phyloP scores from a whole-genome alignment of 345 rosid genomes.

The Balakata baccata region DNA sequence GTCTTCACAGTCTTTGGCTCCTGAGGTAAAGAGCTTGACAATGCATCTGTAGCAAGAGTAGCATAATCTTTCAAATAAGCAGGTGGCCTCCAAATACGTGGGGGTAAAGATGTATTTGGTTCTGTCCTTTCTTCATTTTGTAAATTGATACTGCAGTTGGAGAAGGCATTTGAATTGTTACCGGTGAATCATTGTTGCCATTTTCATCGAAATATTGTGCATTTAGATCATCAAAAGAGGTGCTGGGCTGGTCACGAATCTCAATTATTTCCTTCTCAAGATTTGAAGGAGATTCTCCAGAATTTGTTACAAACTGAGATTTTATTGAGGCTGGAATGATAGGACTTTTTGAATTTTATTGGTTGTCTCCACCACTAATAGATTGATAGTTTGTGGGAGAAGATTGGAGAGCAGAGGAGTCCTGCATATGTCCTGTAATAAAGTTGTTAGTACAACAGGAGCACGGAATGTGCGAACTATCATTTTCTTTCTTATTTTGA shows the following conservation, averaged over 20 bases:
- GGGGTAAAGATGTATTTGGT: background rate
- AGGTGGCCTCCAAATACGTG: conserved; percentile 1
- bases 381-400: background rate
- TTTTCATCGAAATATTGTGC: background rate
- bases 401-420: background rate
- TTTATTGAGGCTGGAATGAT: background rate
- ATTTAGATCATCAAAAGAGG: background rate
- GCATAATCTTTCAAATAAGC: background rate
- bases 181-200: background rate
- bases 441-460: background rate
- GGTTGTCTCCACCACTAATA: background rate
- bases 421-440: background rate
- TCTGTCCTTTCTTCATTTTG: background rate
- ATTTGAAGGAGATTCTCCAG: background rate
- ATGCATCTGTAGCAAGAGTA: background rate
- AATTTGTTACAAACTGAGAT: too few relatives aligned
- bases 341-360: too few relatives aligned
- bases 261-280: background rate
- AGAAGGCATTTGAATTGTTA: background rate
- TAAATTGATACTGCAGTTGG: background rate
- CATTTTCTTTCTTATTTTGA: background rate
- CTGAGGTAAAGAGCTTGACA: background rate
- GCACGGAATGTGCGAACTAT: background rate
- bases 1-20: background rate
- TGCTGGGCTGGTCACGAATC: background rate